Evolutionary conservation across 495 filamentous ascomycete genomes (phyloP), one percentile per base, ranked within the genome.

Genomic region (Talaromyces borbonicus): DNA sequence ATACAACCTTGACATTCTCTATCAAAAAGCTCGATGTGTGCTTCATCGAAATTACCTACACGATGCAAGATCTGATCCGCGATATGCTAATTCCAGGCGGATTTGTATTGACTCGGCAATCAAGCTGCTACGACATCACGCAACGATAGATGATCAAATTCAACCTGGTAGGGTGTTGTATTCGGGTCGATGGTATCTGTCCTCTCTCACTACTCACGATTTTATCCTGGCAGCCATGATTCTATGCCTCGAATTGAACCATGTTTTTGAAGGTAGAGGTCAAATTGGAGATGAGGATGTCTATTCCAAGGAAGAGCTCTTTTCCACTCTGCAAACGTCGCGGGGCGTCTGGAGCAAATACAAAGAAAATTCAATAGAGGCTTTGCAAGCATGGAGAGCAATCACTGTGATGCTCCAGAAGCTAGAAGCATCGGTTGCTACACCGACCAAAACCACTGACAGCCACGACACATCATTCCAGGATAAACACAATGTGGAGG

Each of bases 221-320:
- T 74, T 73, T 47, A 58, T 76, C 6, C 51, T 76, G 2, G 72
- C 71, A 4, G 61, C 70, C 22, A 74, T 73, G 69, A 52, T 75
- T n/a, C 45, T 74, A n/a, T 72, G 69, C 48, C 56, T 74, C 0
- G 70, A 75, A 49, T 53, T 76, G 12, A 12, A 36, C 15, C 19
- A 36, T 36, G 7, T 36, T 36, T 36, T 16, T 18, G 12, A 36
- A 18, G 15, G 15, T 18, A 18, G 8, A 6, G 32, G 15, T 36
- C 32, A 18, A 36, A 18, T 18, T 7, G 32, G 12, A n/a, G 32
- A 2, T 16, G 32, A 14, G 8, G 32, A 36, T 18, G 32, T n/a
- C 11, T 36, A 36, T 18, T 36, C 27, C 32, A 36, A 36, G 32
- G 32, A 36, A 14, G 32, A 36, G n/a, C 15, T 36, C 32, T 1